Evolutionary conservation across 257 asterid species (phyloP), one percentile per base, ranked within the genome.

Genomic region (Jacaranda mimosifolia): DNA sequence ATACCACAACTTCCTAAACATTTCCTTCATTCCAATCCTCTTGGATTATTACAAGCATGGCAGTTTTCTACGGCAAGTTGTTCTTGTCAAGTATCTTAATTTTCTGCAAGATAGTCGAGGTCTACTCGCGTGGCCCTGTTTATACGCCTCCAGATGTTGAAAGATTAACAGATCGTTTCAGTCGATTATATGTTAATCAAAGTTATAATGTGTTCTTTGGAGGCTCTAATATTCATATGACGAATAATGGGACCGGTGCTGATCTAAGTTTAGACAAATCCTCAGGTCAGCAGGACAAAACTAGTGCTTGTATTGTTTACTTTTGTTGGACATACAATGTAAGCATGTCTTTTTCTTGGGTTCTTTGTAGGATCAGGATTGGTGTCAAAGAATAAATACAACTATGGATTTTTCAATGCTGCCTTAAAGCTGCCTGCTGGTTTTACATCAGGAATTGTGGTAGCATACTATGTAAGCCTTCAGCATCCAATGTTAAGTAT

Each of bases 381-480:
- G 86, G 77, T 73, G 32, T 90, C 98, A 19, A 94, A 80, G 83
- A 87, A 89, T 70, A 89, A 73, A 79, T 93, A 87, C 77, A 84
- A 84, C 85, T 85, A 93, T 71, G 98, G 98, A 42, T 93, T 88
- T 67, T 93, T 93, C 85, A 93, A 78, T 83, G 93, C 91, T 86
- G 96, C 93, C 43, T 19, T 93, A 77, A 93, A 90, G 75, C 84
- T 93, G 60, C 98, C 97, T n/a, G 80, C 90, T 75, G 93, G 97
- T 53, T 93, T 90, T 77, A 93, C 97, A 45, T 91, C 98, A 45
- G 97, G 98, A 73, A 86, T 93, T 68, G 98, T 93, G 46, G 90
- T 87, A 19, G 97, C 98, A 66, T 93, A 87, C 65, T 93, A 93
- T 72, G 97, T 90, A 87, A 88, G 96, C 67, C 9, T 21, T 56